Base-by-base conservation (phyloP, 768 basidiomycete species). In the Chalciporus sphaerocephalus region DNA sequence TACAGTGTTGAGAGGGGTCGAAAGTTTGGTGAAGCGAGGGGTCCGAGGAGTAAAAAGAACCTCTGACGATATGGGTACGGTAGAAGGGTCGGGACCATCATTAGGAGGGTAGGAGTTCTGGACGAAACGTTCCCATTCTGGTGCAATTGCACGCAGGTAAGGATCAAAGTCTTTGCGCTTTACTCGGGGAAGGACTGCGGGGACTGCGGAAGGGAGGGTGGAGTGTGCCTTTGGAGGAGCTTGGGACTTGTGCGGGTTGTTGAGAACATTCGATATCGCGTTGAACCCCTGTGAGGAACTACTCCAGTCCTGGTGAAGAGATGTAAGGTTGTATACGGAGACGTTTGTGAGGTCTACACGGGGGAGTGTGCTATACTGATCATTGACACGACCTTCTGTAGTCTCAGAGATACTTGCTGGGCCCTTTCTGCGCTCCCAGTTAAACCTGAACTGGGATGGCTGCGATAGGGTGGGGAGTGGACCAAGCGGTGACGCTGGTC, bases 211-310 rank as follows among this genome's bases (percentile, higher is more conserved):
- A 2, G 89, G 86, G 15, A 97, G 70, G 0, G 82, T 66, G 1
- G 92, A 87, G 54, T 94, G 89, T 0, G 92, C 81, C 61, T 95
- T 90, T 23, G 94, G 87, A 11, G 94, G 92, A 6, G 87, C 85
- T 38, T 87, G 84, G 27, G 74, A 78, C 66, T 85, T 87, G 58
- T 86, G 83, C 1, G 94, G 94, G 57, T 87, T 92, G 57, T 93
- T 93, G 41, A 96, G 78, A 21, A 96, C 89, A 15, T 90, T 93
- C 8, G 93, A 94, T 52, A 96, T 93, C 30, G 92, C 92, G 62
- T 95, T 88, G 69, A 95, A 94, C 7, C 92, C 92, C 55, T 90
- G 85, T 36, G 78, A 81, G 13, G 85, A 72, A 60, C 87, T 88
- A 56, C 85, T 87, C 88, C 88, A 92, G 61, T 85, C 79, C 20